Base-by-base conservation (phyloP, 2,329 filamentous ascomycete species). In the Aotearoamyces nothofagi region DNA sequence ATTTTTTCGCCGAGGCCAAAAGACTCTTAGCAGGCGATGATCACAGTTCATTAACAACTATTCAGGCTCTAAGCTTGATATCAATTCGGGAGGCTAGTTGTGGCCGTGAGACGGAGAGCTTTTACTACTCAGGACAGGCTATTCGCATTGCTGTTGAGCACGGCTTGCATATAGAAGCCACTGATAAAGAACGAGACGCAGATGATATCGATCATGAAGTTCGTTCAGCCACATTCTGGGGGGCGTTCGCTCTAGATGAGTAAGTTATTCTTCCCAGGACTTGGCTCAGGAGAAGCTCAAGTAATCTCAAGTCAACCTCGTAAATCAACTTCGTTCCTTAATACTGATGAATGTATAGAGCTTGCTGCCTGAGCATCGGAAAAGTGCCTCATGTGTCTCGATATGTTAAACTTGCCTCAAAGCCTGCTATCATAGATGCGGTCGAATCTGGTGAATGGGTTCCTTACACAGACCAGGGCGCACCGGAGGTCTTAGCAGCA, bases 51-150 rank as follows among this genome's bases (percentile, higher is more conserved):
- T 52, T 83, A 16, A 79, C 77, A 3, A 81, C 74, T 4, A 73
- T 80, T 24, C 78, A 84, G 53, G 78, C 78, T 2, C 55, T 84
- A 11, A 76, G 76, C 5, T 67, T 84, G 41, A 79, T 86, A 75
- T 75, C 74, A 5, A 71, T 82, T 37, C 59, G 78, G 23, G 77
- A 84, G 52, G 75, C 73, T 3, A 81, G 76, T 43, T 74, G 70
- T 37, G 77, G 77, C 1, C 62, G 77, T 17, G 74, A 82, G 42
- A 79, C 73, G 16, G 70, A 76, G 38, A 78, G 76, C 28, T 81
- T 77, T 60, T 77, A 69, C 33, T 77, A 78, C 37, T 69, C 73
- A 3, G 77, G 78, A 1, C 70, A 80, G 46, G 80, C 75, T 42
- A 69, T 82, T 33, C 66, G 75, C 4, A 63, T 83, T 36, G 76